These are phyloP conservation scores for Zymoseptoria ardabiliae DNA, from an alignment of 2,329 filamentous ascomycete genomes.

Conservation along the genomic window DNA sequence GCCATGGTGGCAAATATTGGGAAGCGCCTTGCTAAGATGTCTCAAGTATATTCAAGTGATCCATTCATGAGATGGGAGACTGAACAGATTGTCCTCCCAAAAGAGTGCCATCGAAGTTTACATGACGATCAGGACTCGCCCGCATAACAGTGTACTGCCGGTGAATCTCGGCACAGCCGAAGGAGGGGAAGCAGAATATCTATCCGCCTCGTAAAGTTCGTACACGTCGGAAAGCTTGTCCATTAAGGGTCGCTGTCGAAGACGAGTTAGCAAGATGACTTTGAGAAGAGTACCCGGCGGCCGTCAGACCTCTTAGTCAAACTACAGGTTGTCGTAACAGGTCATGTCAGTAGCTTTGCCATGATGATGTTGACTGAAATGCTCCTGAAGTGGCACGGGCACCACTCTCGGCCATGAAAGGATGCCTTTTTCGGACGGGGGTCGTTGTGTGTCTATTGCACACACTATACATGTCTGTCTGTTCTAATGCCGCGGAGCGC, in stretches of 20 bases:
- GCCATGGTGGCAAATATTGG: conserved; percentile 2
- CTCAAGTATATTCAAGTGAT: no score
- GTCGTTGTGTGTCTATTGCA: conserved; percentile 8
- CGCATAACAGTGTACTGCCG: background rate
- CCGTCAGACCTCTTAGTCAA: no score
- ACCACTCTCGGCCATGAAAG: background rate
- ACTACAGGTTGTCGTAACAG: background rate
- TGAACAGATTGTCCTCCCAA: background rate
- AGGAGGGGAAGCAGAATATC: background rate
- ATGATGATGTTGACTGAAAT: background rate
- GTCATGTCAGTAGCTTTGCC: background rate
- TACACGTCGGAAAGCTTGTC: background rate
- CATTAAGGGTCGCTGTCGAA: background rate
- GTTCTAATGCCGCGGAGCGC: conserved; percentile 2
- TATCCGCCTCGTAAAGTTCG: background rate
- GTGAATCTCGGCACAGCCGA: background rate
- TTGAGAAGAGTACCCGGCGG: no score
- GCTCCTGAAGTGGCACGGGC: background rate
- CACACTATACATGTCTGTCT: conserved; percentile 11
- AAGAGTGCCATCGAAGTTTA: background rate
- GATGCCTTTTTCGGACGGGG: background rate
- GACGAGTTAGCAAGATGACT: background rate
- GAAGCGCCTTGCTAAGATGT: background rate
- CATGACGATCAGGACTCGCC: background rate
- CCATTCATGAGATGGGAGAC: background rate